Evolutionary conservation across 768 basidiomycete species (phyloP).

Genomic region (Phanerodontia chrysosporium): DNA sequence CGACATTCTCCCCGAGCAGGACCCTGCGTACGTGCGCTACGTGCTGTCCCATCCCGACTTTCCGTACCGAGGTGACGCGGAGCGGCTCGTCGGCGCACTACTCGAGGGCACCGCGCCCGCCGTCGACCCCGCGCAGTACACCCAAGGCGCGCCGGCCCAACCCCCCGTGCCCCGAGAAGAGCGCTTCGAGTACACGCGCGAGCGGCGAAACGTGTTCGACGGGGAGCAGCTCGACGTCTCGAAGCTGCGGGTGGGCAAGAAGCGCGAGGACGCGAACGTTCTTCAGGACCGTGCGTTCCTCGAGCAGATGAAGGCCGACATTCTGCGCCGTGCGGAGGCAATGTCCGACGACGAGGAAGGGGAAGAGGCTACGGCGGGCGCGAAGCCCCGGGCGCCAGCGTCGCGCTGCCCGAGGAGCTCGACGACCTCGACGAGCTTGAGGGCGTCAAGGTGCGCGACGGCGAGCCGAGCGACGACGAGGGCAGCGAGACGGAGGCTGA

Average conservation of each 20-base stretch:
- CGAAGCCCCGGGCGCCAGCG: constrained; percentile 22
- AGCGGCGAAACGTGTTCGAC: constrained; percentile 74
- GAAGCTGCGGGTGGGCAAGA: constrained; percentile 61
- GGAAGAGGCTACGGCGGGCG: constrained; percentile 27
- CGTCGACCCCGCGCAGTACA: constrained; percentile 24
- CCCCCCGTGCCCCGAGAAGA: not conserved
- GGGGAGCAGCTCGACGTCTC: constrained; percentile 63
- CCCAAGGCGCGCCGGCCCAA: constrained; percentile 15
- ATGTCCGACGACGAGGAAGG: constrained; percentile 61
- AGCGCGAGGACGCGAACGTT: constrained; percentile 41
- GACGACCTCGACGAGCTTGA: constrained; percentile 49
- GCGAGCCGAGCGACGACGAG: constrained; percentile 41
- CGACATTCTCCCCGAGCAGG: constrained; percentile 68
- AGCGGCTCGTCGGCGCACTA: constrained; percentile 65
- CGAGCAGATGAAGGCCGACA: constrained; percentile 80
- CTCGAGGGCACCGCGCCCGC: constrained; percentile 66
- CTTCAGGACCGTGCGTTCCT: constrained; percentile 55
- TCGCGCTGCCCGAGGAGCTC: constrained; percentile 51
- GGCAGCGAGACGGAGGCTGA: constrained; percentile 31
- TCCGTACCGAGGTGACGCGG: constrained; percentile 50
- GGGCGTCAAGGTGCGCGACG: constrained; percentile 56
- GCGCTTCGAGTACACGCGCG: constrained; percentile 30
- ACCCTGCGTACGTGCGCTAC: constrained; percentile 51
- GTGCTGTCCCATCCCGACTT: constrained; percentile 47
- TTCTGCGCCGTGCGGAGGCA: constrained; percentile 70